Conservation (phyloP, 2,329 filamentous ascomycete genomes). For the Pestalotiopsis sp. region DNA sequence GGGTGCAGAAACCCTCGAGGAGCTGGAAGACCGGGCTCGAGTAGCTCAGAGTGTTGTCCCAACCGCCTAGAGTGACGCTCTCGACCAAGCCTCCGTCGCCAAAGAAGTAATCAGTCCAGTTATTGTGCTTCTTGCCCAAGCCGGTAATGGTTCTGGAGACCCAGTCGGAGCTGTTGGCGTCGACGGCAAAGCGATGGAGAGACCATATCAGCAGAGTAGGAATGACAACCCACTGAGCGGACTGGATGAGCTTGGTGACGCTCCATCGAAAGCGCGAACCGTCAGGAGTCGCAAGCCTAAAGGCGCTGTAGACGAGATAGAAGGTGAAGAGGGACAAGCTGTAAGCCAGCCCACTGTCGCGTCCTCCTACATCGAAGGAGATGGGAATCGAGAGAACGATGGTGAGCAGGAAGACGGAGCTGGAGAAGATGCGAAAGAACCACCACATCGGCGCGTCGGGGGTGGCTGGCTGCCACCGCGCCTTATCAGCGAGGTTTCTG, state of each 20-base stretch:
- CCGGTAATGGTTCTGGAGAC: slow-evolving; percentile 77
- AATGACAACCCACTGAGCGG: slow-evolving; percentile 85
- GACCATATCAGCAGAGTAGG: slow-evolving; percentile 91
- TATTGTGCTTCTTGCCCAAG: slow-evolving; percentile 63
- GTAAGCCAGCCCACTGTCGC: slow-evolving; percentile 91
- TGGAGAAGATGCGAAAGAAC: slow-evolving; percentile 79
- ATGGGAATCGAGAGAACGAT: slow-evolving; percentile 96
- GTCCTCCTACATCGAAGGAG: slow-evolving; percentile 95
- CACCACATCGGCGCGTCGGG: slow-evolving; percentile 71
- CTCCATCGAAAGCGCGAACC: slow-evolving; percentile 74
- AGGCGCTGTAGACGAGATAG: slow-evolving; percentile 84
- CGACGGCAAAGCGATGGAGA: slow-evolving; percentile 91
- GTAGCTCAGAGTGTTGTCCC: slow-evolving; percentile 88
- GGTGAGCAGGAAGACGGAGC: slow-evolving; percentile 83
- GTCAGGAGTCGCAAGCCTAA: slow-evolving; percentile 81
- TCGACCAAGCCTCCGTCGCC: slow-evolving; percentile 84
- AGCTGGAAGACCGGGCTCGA: slow-evolving; percentile 95
- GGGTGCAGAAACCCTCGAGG: slow-evolving; percentile 92
- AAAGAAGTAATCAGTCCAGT: slow-evolving; percentile 82
- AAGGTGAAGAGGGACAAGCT: slow-evolving; percentile 87
- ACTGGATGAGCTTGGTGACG: slow-evolving; percentile 69
- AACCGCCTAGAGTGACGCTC: slow-evolving; percentile 77
- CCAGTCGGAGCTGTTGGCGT: slow-evolving; percentile 78
- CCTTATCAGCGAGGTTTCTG: slow-evolving; percentile 34
- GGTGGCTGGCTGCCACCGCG: slow-evolving; percentile 38